A percentile compares a stretch with the other conserved stretches of the same genome.
These are phyloP conservation scores for Boletus vermiculosoides DNA, from an alignment of 768 basidiomycete species.

Conservation along the genomic window DNA sequence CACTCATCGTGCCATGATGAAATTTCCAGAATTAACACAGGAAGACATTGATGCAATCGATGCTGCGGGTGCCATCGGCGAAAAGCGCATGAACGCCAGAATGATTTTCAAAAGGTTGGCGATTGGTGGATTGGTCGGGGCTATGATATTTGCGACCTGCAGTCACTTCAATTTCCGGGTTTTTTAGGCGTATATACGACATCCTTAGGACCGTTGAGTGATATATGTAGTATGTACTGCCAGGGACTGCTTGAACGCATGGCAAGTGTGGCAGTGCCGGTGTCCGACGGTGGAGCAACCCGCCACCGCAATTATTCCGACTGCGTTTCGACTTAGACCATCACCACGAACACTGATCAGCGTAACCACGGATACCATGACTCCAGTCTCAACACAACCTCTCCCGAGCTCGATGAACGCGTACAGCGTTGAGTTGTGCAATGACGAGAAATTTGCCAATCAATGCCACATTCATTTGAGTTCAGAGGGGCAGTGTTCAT, in stretches of 20 bases:
- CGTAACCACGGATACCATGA: conserved; percentile 23
- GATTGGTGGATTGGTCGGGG: not conserved
- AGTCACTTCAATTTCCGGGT: conserved; percentile 8
- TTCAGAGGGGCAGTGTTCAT: conserved; percentile 21
- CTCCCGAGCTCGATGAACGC: conserved; percentile 23
- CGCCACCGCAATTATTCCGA: not conserved
- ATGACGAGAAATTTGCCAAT: conserved; percentile 17
- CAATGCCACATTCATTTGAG: conserved; percentile 27
- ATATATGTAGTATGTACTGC: not conserved
- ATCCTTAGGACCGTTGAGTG: no score
- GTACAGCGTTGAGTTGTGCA: conserved; percentile 3
- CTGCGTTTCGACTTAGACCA: not conserved
- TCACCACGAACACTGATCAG: conserved; percentile 7
- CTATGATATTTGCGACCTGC: conserved; percentile 6
- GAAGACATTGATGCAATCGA: conserved; percentile 58
- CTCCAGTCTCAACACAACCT: conserved; percentile 30
- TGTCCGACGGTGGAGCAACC: not conserved
- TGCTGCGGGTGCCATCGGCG: conserved; percentile 44
- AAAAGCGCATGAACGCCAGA: not conserved
- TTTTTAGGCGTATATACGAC: not conserved
- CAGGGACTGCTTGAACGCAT: not conserved
- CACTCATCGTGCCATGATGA: not conserved
- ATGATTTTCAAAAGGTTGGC: not conserved
- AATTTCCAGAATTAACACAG: conserved; percentile 42
- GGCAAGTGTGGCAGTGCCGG: not conserved